A percentile compares a stretch with the other conserved stretches of the same genome.
phyloP scores from a whole-genome alignment of 495 filamentous ascomycete genomes.

The Glutinoglossum americanum region DNA sequence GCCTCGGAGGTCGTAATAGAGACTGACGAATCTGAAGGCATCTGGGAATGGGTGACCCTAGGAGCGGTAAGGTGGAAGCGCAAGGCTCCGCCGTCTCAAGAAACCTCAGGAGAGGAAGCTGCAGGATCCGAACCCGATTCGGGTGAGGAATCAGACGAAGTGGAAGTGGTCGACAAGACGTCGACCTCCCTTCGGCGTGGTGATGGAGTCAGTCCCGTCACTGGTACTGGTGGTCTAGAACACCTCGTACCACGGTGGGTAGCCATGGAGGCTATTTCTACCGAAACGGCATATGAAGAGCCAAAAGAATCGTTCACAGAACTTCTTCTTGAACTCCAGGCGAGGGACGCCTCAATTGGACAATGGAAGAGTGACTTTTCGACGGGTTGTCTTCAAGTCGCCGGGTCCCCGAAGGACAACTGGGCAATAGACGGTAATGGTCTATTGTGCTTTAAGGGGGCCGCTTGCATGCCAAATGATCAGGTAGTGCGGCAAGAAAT shows the following conservation, averaged over 20 bases:
- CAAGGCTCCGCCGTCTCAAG: too few species aligned
- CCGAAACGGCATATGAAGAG: slow-evolving; percentile 1
- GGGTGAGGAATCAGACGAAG: too few species aligned
- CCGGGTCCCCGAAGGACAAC: neutral
- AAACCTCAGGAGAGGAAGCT: too few species aligned
- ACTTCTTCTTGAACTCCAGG: neutral
- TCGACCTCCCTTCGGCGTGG: neutral
- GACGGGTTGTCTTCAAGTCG: neutral
- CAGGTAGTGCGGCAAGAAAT: neutral
- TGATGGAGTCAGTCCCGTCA: neutral
- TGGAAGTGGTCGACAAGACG: too few species aligned
- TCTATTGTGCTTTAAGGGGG: neutral
- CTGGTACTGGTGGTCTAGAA: slow-evolving; percentile 1
- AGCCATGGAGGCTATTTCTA: neutral
- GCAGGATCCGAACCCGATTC: too few species aligned
- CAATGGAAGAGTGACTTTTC: too few species aligned
- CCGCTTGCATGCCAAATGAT: neutral
- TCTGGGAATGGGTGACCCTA: too few species aligned
- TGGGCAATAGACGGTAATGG: neutral
- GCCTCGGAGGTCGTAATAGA: too few species aligned
- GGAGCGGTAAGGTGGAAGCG: too few species aligned
- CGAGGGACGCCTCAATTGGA: neutral
- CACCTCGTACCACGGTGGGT: neutral
- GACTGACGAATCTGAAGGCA: too few species aligned
- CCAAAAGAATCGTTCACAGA: neutral